A percentile compares a stretch with the other conserved stretches of the same genome.
These are phyloP conservation scores for Xylariaceae sp. DNA, from an alignment of 2,329 filamentous ascomycete genomes.

Conservation along the genomic window DNA sequence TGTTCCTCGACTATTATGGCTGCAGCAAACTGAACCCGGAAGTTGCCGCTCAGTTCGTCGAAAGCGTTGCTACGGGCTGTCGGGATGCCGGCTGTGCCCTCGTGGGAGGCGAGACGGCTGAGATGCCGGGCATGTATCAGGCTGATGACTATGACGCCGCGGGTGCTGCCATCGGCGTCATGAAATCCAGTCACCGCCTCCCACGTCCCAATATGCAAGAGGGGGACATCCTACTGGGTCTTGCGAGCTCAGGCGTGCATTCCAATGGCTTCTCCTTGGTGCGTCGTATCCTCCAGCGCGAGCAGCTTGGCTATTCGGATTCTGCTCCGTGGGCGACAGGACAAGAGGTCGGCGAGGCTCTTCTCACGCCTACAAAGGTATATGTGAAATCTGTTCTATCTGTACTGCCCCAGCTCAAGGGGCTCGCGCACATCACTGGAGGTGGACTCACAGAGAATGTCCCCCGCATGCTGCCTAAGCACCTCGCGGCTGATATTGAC, in stretches of 20 bases:
- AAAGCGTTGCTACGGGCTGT: constrained; percentile 86
- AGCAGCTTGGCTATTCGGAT: constrained; percentile 67
- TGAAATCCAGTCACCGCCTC: constrained; percentile 64
- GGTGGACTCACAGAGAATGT: constrained; percentile 92
- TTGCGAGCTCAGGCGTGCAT: constrained; percentile 83
- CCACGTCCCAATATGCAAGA: constrained; percentile 74
- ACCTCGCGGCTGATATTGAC: constrained; percentile 77
- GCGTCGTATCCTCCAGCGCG: constrained; percentile 75
- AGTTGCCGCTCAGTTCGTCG: constrained; percentile 78
- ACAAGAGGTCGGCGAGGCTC: constrained; percentile 62
- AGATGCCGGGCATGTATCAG: constrained; percentile 95
- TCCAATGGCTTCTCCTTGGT: constrained; percentile 98
- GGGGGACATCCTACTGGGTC: constrained; percentile 81
- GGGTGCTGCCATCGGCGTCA: constrained; percentile 83
- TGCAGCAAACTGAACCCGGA: constrained; percentile 81
- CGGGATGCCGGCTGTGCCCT: constrained; percentile 80
- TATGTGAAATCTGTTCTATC: constrained; percentile 82
- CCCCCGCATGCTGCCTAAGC: constrained; percentile 80
- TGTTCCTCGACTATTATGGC: constrained; percentile 97
- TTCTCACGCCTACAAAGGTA: constrained; percentile 87
- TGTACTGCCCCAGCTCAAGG: constrained; percentile 68
- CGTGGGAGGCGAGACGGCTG: constrained; percentile 95
- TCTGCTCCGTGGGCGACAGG: constrained; percentile 68
- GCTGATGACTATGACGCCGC: constrained; percentile 89
- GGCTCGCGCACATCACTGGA: constrained; percentile 94